phyloP scores from a whole-genome alignment of 805 yeast genomes.

The Sugiyamaella smithiae region DNA sequence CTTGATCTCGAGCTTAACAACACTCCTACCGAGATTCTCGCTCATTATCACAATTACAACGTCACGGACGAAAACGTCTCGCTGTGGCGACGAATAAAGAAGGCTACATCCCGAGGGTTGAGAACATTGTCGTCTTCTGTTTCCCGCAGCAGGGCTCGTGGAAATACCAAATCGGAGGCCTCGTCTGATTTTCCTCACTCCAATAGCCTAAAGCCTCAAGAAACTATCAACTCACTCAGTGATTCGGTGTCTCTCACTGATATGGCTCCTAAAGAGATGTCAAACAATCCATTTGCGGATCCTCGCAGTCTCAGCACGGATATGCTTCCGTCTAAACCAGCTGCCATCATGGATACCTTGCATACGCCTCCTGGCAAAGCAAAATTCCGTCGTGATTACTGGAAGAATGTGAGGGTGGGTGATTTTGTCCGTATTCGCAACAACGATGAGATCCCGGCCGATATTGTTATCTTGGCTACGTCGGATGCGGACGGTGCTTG shows the following conservation, averaged over 20 bases:
- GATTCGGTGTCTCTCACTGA: conserved; percentile 14
- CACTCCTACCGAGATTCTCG: conserved; percentile 59
- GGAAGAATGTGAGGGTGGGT: conserved; percentile 79
- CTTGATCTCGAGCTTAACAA: conserved; percentile 71
- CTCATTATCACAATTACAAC: conserved; percentile 58
- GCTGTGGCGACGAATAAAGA: conserved; percentile 69
- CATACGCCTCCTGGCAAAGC: conserved; percentile 34
- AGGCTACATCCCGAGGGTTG: conserved; percentile 42
- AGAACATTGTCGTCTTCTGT: conserved; percentile 15
- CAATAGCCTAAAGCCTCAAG: conserved; percentile 17
- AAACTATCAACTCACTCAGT: conserved; percentile 24
- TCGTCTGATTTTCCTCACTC: neutral
- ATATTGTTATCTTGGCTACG: conserved; percentile 62
- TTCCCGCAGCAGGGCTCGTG: conserved; percentile 9
- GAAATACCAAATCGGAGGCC: conserved; percentile 8
- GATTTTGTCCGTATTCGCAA: conserved; percentile 66
- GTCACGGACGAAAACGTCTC: conserved; percentile 55
- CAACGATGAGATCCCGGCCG: conserved; percentile 80
- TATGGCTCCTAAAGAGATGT: conserved; percentile 12
- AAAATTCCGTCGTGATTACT: conserved; percentile 52
- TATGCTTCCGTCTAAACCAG: conserved; percentile 5
- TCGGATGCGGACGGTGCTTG: conserved; percentile 71
- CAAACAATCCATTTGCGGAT: conserved; percentile 14
- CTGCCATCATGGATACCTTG: conserved; percentile 28
- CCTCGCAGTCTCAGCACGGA: neutral